Evolutionary conservation across 2,329 filamentous ascomycete species (phyloP), one percentile per base, ranked within the genome.

Genomic region (Epichloe sp.): DNA sequence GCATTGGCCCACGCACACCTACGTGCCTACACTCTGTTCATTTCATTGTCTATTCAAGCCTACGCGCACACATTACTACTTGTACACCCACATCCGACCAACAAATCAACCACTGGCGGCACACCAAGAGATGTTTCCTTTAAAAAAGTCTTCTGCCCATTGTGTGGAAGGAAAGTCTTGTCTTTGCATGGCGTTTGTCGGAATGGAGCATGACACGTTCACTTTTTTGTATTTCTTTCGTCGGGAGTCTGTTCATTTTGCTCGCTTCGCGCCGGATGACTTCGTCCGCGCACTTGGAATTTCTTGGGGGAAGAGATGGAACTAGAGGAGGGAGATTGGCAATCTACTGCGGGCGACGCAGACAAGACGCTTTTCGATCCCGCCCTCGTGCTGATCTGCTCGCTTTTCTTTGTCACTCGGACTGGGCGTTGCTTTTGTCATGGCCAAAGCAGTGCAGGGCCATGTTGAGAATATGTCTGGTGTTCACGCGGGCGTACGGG

Each of bases 141-240:
- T 56, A 10, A 10, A 31, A 34, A n/a, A 15, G 56, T 55, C 53
- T 52, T 55, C 52, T 55, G 37, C 50, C 8, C 10, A 12, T 41
- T 26, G 8, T 44, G 41, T 42, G 53, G 54, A 52, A 54, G 58
- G 12, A 35, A 51, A 48, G 47, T 54, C 60, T 62, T 59, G 54
- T 60, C 57, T 63, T 64, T 61, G 62, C 60, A 60, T 58, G 64
- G 61, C 64, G 65, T 66, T 66, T 56, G 59, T 57, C 56, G 61
- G 56, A 50, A 35, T 23, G 54, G 53, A 56, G 53, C 54, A 56
- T 55, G 48, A 55, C 40, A 47, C 53, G 53, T 58, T 52, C 34
- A 54, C 60, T 57, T 53, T 48, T 58, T 53, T 42, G 55, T 50
- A 55, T 53, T 55, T 53, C 55, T 53, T 36, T 45, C 54, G 57